Evolutionary conservation across 192 early-diverging fungal genomes (phyloP), one percentile per base, ranked within the genome.

Genomic region (Rhizophagus sp.): DNA sequence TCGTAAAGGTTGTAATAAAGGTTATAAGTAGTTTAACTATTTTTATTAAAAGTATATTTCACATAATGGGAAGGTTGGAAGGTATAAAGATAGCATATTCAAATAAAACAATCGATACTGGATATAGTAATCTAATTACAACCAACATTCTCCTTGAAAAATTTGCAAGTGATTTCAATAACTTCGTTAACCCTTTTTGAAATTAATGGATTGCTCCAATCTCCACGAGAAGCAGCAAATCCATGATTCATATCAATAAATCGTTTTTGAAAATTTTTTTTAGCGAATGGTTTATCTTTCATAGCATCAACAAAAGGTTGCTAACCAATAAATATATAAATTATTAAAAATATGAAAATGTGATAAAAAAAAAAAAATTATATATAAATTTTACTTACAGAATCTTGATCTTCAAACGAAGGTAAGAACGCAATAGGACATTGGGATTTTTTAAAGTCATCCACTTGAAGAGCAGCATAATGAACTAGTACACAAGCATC

Each of bases 401-500:
- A 25, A 64, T 64, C 63, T n/a, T 11, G 63, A 25, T 64, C 63
- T 7, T 64, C 24, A 25, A 2, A 9, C 6, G 63, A 27, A 9
- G 63, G 63, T 64, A 64, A 24, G n/a, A 64, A 64, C 12, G 63
- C 63, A 64, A 64, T 11, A 27, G 63, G 63, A 64, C 63, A 64
- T 64, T 64, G 22, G 9, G 24, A 12, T 5, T 64, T 7, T 27
- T 64, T 27, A 27, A 64, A 64, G 7, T 24, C 63, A 8, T 27
- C 63, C 12, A 9, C 11, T 11, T 6, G 3, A n/a, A 64, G 7
- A 12, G 44, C n/a, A n/a, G 11, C 24, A n/a, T n/a, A 27, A 64
- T 64, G 63, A 64, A 64, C 27, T 27, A 64, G 27, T 10, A 64
- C 9, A 64, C 63, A 64, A 24, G n/a, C 63, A 64, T 64, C 25